A percentile compares a stretch with the other conserved stretches of the same genome.
phyloP scores from a whole-genome alignment of 768 basidiomycete species.

The Leccinum rimulosum region DNA sequence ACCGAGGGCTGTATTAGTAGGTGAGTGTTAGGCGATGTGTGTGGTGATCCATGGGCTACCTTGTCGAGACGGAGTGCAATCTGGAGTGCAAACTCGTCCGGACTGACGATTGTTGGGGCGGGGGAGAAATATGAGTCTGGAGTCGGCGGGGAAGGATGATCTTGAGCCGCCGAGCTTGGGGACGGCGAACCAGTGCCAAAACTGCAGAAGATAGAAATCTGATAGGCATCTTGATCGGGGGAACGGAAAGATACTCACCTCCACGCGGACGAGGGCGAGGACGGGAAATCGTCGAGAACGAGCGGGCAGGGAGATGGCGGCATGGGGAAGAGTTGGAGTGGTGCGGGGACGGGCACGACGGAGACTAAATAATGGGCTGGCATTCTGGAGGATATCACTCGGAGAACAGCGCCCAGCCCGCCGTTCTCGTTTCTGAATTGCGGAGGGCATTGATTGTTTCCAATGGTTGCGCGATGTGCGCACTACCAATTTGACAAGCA shows the following conservation, averaged over 20 bases:
- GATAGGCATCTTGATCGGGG: background rate
- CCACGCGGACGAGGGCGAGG: constrained; percentile 23
- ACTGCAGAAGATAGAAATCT: background rate
- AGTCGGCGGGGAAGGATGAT: constrained; percentile 15
- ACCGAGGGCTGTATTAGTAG: background rate
- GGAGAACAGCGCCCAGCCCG: constrained; percentile 11
- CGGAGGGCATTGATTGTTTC: background rate
- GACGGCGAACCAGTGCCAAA: constrained; percentile 12
- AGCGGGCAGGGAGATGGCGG: background rate
- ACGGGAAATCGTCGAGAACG: constrained; percentile 4
- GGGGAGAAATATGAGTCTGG: constrained; percentile 17
- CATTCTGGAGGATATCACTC: background rate
- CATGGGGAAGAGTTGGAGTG: background rate
- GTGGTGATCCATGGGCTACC: background rate
- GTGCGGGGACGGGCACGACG: background rate
- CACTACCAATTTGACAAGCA: constrained; percentile 1
- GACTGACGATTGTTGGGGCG: constrained; percentile 10
- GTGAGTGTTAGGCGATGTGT: constrained; percentile 1
- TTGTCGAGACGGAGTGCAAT: constrained; percentile 11
- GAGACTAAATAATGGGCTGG: constrained; percentile 9
- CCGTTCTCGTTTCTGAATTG: constrained; percentile 5
- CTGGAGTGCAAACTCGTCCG: constrained; percentile 15
- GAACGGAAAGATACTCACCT: constrained; percentile 21
- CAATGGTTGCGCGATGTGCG: background rate
- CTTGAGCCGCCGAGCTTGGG: constrained; percentile 13